Conservation (phyloP, 371 early-diverging fungal species). For the Mortierella sp. region DNA sequence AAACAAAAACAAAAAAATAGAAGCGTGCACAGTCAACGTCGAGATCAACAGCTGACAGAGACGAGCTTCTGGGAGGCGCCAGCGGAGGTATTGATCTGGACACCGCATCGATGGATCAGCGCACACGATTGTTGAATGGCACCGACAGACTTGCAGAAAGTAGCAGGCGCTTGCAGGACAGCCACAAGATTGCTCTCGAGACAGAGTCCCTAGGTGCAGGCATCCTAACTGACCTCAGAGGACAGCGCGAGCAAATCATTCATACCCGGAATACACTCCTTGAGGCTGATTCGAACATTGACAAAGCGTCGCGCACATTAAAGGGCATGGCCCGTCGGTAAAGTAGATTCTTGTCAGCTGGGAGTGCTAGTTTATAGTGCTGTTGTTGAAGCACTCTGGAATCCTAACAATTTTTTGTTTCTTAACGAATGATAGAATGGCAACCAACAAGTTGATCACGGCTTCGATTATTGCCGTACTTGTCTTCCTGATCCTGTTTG, state of each 20-base stretch:
- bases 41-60: conserved; percentile 63
- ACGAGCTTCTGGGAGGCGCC: conserved; percentile 73
- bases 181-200: conserved; percentile 91
- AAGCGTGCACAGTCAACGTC: conserved; percentile 49
- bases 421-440: conserved; percentile 70
- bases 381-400: too few species aligned
- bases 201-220: conserved; percentile 85
- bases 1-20: neutral
- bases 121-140: conserved; percentile 82
- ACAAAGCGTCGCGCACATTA: conserved; percentile 88
- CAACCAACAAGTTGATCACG: conserved; percentile 91
- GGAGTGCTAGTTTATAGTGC: too few species aligned
- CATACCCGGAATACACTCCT: conserved; percentile 87
- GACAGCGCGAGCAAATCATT: conserved; percentile 94
- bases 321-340: conserved; percentile 94
- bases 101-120: conserved; percentile 80
- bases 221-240: conserved; percentile 84
- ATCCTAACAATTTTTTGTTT: neutral
- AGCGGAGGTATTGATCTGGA: conserved; percentile 63
- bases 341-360: too few species aligned
- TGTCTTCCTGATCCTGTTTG: conserved; percentile 84
- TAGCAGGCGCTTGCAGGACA: conserved; percentile 85
- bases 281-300: conserved; percentile 91
- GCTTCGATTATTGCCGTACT: conserved; percentile 87
- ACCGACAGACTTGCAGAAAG: conserved; percentile 87